Conservation (phyloP, 2,329 filamentous ascomycete species). For the Aspergillus pseudonomiae region DNA sequence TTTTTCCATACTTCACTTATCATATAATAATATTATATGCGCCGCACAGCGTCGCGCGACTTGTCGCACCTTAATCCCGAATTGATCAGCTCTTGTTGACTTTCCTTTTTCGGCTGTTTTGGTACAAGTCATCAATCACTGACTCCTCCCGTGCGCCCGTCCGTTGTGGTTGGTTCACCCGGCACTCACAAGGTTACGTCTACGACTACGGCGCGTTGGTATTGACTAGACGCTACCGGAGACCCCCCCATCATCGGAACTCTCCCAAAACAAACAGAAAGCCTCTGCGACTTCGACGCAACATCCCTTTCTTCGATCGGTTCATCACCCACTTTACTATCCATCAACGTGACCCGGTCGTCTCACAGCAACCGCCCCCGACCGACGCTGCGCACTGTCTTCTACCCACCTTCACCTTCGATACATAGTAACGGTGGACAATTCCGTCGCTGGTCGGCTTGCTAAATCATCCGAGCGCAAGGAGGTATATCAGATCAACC, state of each 20-base stretch:
- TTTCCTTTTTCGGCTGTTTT: conserved; percentile 10
- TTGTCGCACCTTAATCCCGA: conserved; percentile 9
- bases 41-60: background rate
- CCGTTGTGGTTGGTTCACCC: conserved; percentile 21
- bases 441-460: conserved; percentile 38
- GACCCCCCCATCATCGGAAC: conserved; percentile 4
- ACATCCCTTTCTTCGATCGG: background rate
- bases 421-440: conserved; percentile 7
- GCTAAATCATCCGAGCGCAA: conserved; percentile 11
- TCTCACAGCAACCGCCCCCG: background rate
- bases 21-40: conserved; percentile 3
- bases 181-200: conserved; percentile 18
- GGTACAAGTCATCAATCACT: conserved; percentile 12
- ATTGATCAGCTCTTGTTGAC: conserved; percentile 12
- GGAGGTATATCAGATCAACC: conserved; percentile 5
- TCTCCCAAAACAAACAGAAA: conserved; percentile 8
- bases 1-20: background rate
- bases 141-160: conserved; percentile 17
- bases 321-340: background rate
- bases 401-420: conserved; percentile 17
- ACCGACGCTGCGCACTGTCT: conserved; percentile 15
- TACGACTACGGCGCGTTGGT: conserved; percentile 25
- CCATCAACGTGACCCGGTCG: background rate
- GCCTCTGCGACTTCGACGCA: background rate
- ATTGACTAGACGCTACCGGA: conserved; percentile 19